phyloP scores from a whole-genome alignment of 129 eudicot species.

The Rutidosis leptorrhynchoides region DNA sequence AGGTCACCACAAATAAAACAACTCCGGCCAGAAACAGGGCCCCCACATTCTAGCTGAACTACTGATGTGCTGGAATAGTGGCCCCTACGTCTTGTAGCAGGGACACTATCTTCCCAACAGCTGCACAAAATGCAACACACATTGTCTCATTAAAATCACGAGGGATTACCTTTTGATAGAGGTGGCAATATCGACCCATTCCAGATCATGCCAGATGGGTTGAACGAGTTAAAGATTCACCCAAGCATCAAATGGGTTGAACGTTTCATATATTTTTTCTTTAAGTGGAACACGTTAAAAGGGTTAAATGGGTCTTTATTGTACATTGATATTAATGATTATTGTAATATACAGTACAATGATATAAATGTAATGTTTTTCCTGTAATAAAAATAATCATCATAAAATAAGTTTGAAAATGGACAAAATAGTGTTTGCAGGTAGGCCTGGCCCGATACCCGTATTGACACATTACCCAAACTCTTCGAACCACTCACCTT shows the following conservation, averaged over 20 bases:
- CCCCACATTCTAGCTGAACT: conserved; percentile 36
- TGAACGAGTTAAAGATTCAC: not conserved
- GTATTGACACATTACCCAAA: not conserved
- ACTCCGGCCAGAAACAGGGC: conserved; percentile 71
- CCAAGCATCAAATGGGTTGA: not conserved
- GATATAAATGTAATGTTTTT: not conserved
- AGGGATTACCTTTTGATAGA: not conserved
- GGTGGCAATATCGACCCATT: not conserved
- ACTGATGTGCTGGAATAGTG: not conserved
- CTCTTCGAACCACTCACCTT: not conserved
- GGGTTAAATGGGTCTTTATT: not conserved
- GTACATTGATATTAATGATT: not conserved
- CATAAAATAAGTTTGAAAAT: not conserved
- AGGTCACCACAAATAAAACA: conserved; percentile 93
- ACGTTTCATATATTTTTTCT: not conserved
- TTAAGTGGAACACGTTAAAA: not conserved
- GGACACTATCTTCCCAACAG: conserved; percentile 69
- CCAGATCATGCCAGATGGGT: not conserved
- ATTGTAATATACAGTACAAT: not conserved
- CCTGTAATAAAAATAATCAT: not conserved
- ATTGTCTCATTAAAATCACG: not conserved
- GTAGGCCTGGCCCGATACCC: too few species aligned
- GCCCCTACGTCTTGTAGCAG: conserved; percentile 39
- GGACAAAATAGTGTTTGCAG: not conserved
- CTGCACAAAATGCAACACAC: conserved; percentile 12